Evolutionary conservation across 805 yeast species (phyloP).

Genomic region (Scheffersomyces ergatensis): DNA sequence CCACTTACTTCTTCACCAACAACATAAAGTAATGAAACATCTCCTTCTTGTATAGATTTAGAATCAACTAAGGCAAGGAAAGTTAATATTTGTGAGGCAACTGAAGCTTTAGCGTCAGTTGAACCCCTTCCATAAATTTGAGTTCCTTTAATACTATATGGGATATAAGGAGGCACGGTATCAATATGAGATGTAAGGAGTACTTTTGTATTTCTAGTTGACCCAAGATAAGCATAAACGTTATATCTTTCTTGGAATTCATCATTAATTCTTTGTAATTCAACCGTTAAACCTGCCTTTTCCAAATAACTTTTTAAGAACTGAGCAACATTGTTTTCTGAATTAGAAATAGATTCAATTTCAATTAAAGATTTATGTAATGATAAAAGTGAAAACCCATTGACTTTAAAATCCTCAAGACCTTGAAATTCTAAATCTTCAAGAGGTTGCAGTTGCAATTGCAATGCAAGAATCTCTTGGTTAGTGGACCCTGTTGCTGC

Average conservation of each 20-base stretch:
- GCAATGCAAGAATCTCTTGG: background rate
- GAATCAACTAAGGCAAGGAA: constrained; percentile 43
- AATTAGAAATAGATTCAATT: constrained; percentile 20
- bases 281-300: constrained; percentile 50
- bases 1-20: constrained; percentile 75
- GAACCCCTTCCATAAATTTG: constrained; percentile 65
- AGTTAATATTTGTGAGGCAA: constrained; percentile 60
- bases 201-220: constrained; percentile 43
- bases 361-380: constrained; percentile 26
- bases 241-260: constrained; percentile 35
- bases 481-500: too few species aligned
- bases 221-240: constrained; percentile 56
- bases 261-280: constrained; percentile 33
- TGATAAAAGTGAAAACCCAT: constrained; percentile 12
- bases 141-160: constrained; percentile 47
- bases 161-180: constrained; percentile 67
- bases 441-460: background rate
- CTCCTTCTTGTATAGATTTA: constrained; percentile 47
- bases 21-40: constrained; percentile 56
- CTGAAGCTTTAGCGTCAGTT: constrained; percentile 70
- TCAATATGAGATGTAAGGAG: constrained; percentile 66
- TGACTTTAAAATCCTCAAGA: constrained; percentile 1
- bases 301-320: constrained; percentile 39
- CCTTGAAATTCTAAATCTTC: background rate
- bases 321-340: constrained; percentile 32